phyloP scores from a whole-genome alignment of 2,329 filamentous ascomycete genomes.

The Penicillium expansum region DNA sequence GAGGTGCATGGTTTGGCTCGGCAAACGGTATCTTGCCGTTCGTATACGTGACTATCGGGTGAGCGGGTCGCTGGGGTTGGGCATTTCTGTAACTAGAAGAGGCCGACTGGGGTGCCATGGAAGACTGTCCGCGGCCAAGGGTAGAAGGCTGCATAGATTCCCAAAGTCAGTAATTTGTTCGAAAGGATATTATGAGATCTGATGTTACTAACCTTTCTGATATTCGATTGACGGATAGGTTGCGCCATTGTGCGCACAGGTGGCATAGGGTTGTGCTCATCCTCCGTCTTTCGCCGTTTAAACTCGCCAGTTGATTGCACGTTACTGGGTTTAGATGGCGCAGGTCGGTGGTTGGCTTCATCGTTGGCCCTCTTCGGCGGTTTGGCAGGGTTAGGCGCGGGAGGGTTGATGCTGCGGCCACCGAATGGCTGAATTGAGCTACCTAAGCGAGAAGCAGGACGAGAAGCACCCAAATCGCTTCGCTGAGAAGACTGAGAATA shows the following conservation, averaged over 20 bases:
- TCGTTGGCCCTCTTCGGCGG: constrained; percentile 69
- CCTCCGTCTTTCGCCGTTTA: constrained; percentile 77
- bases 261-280: constrained; percentile 62
- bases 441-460: constrained; percentile 51
- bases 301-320: constrained; percentile 68
- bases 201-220: constrained; percentile 60
- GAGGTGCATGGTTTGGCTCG: constrained; percentile 59
- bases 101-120: constrained; percentile 31
- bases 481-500: constrained; percentile 36
- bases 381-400: constrained; percentile 66
- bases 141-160: constrained; percentile 39
- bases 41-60: constrained; percentile 81
- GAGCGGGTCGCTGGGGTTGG: constrained; percentile 59
- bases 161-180: constrained; percentile 12
- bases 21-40: constrained; percentile 90
- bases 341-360: constrained; percentile 50
- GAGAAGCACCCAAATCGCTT: constrained; percentile 49
- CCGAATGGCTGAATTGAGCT: constrained; percentile 52
- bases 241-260: constrained; percentile 72
- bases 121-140: constrained; percentile 38
- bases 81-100: constrained; percentile 42
- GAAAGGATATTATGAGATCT: background rate
- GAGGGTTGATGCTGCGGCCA: constrained; percentile 58
- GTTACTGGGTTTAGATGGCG: constrained; percentile 38
- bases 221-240: constrained; percentile 76